Percentiles rank a stretch among this genome's conserved stretches.
phyloP scores from a whole-genome alignment of 768 basidiomycete genomes.

The Lactarius sp. region DNA sequence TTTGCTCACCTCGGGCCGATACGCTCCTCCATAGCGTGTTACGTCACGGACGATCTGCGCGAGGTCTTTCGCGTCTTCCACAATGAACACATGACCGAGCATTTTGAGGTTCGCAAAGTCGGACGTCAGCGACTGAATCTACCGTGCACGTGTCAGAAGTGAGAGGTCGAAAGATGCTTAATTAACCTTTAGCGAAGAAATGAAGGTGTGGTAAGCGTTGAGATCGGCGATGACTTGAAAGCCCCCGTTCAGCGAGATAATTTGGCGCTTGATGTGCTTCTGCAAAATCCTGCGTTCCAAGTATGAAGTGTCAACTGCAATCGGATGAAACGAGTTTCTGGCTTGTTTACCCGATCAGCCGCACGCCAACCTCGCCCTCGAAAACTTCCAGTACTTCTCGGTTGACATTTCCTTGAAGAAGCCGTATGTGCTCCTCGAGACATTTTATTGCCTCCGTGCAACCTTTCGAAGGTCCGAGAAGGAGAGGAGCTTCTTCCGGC shows the following conservation, averaged over 20 bases:
- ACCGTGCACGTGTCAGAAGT: slow-evolving; percentile 8
- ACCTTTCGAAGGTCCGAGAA: slow-evolving; percentile 80
- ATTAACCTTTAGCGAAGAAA: slow-evolving; percentile 73
- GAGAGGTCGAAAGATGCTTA: neutral
- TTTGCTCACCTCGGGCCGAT: slow-evolving; percentile 79
- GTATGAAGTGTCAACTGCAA: slow-evolving; percentile 2
- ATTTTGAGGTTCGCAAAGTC: slow-evolving; percentile 96
- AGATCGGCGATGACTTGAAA: slow-evolving; percentile 96
- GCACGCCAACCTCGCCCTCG: slow-evolving; percentile 93
- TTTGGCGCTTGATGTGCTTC: slow-evolving; percentile 95
- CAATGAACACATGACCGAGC: slow-evolving; percentile 94
- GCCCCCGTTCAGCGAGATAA: slow-evolving; percentile 89
- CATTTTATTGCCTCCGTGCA: slow-evolving; percentile 89
- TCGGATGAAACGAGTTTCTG: neutral
- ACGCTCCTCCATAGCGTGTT: slow-evolving; percentile 91
- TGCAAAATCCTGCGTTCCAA: slow-evolving; percentile 68
- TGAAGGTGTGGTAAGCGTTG: slow-evolving; percentile 89
- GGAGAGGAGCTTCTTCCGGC: slow-evolving; percentile 68
- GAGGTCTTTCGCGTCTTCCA: slow-evolving; percentile 92
- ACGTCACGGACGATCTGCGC: slow-evolving; percentile 96
- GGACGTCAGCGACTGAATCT: slow-evolving; percentile 74
- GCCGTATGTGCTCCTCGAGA: slow-evolving; percentile 83
- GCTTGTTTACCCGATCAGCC: slow-evolving; percentile 37
- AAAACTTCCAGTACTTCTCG: slow-evolving; percentile 97
- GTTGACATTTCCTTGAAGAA: slow-evolving; percentile 89